Conservation (phyloP, 108 stramenopile species). For the Skeletonema menzelii region DNA sequence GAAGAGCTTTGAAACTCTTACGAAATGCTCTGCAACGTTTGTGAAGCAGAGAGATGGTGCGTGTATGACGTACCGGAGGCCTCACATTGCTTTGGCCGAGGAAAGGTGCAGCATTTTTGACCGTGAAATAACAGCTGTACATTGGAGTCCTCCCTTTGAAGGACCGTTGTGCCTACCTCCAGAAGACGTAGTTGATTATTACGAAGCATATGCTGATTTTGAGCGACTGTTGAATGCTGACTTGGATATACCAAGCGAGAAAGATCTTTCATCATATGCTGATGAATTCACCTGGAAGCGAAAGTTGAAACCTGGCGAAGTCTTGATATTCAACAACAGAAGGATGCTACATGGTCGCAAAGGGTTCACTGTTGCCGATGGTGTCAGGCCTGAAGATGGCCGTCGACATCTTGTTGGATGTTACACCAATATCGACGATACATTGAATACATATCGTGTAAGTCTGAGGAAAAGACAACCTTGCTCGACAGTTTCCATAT, state of each 20-base stretch:
- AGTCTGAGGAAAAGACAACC: slow-evolving; percentile 29
- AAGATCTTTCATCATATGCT: slow-evolving; percentile 50
- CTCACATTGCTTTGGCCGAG: slow-evolving; percentile 60
- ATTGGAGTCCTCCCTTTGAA: slow-evolving; percentile 87
- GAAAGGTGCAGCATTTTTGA: slow-evolving; percentile 21
- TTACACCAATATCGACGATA: slow-evolving; percentile 81
- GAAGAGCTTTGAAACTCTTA: slow-evolving; percentile 61
- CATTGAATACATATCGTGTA: slow-evolving; percentile 60
- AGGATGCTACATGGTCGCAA: slow-evolving; percentile 82
- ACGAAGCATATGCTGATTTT: slow-evolving; percentile 69
- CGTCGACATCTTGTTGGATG: slow-evolving; percentile 77
- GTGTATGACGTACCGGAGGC: slow-evolving; percentile 70
- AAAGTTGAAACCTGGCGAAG: slow-evolving; percentile 53
- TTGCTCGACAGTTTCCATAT: background rate
- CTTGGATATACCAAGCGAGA: background rate
- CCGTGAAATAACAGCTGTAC: slow-evolving; percentile 60
- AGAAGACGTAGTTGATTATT: slow-evolving; percentile 52
- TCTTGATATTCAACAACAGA: slow-evolving; percentile 80
- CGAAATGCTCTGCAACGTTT: slow-evolving; percentile 63
- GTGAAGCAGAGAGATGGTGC: slow-evolving; percentile 74
- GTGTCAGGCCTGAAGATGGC: slow-evolving; percentile 20
- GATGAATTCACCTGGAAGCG: slow-evolving; percentile 67
- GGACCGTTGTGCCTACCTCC: slow-evolving; percentile 59
- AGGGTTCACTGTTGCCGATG: slow-evolving; percentile 39
- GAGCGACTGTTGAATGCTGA: slow-evolving; percentile 56